Conservation (phyloP, 2,329 filamentous ascomycete genomes). For the Clathrospora elynae region DNA sequence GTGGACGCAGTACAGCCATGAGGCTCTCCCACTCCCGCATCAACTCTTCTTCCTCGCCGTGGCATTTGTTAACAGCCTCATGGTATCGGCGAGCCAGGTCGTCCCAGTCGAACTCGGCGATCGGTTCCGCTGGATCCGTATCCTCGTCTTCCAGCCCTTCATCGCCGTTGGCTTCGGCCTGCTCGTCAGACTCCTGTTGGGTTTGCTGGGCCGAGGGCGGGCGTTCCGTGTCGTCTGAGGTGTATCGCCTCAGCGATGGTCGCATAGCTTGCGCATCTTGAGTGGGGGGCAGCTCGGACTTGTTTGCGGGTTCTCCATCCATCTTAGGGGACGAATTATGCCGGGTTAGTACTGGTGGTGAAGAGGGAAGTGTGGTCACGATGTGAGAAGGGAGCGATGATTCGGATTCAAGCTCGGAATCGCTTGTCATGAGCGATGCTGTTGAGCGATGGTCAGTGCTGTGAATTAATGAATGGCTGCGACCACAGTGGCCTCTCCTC, state of each 20-base stretch:
- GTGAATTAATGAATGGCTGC: constrained; percentile 26
- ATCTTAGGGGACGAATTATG: constrained; percentile 13
- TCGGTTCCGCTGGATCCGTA: constrained; percentile 33
- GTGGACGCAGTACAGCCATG: constrained; percentile 38
- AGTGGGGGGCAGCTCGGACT: constrained; percentile 18
- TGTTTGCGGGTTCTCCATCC: constrained; percentile 15
- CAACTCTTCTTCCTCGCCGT: constrained; percentile 67
- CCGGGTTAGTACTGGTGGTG: constrained; percentile 17
- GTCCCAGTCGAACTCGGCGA: constrained; percentile 74
- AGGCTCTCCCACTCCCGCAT: constrained; percentile 67
- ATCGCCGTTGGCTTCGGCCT: constrained; percentile 12
- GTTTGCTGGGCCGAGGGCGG: constrained; percentile 34
- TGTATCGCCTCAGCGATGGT: constrained; percentile 16
- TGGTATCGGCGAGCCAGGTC: constrained; percentile 74
- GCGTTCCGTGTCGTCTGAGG: constrained; percentile 34
- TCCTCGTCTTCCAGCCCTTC: constrained; percentile 25
- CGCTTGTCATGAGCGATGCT: constrained; percentile 25
- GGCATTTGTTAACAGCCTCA: constrained; percentile 66
- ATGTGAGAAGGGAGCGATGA: constrained; percentile 26
- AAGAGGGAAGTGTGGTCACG: constrained; percentile 21
- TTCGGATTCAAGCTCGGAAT: constrained; percentile 24
- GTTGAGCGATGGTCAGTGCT: constrained; percentile 30
- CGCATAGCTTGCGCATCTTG: constrained; percentile 13
- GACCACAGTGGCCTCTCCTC: constrained; percentile 6
- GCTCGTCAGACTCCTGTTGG: constrained; percentile 17